These are phyloP conservation scores for Globisporangium irregulare DNA, from an alignment of 352 stramenopile species.

Conservation along the genomic window DNA sequence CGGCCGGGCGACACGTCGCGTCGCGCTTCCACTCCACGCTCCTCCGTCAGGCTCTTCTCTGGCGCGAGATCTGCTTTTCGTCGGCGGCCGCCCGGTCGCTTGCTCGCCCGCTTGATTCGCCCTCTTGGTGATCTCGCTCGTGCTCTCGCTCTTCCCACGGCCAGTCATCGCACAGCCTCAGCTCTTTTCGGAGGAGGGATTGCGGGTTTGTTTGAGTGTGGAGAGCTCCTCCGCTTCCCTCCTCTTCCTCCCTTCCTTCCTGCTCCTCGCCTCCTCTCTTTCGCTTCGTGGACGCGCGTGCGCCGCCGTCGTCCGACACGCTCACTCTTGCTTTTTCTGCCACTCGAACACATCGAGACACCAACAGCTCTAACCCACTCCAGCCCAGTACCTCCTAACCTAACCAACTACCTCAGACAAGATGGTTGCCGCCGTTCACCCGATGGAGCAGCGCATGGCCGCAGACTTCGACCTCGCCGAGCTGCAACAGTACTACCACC, in stretches of 20 bases:
- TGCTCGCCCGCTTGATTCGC: slow-evolving; percentile 3
- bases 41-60: background rate
- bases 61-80: background rate
- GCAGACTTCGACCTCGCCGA: slow-evolving; percentile 78
- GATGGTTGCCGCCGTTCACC: slow-evolving; percentile 15
- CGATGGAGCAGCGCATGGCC: slow-evolving; percentile 33
- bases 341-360: slow-evolving; percentile 10
- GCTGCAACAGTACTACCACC: slow-evolving; percentile 84
- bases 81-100: background rate
- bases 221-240: slow-evolving; percentile 1
- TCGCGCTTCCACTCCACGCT: background rate
- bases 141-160: background rate
- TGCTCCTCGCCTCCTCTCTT: background rate
- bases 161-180: slow-evolving; percentile 6
- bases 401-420: background rate
- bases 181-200: background rate
- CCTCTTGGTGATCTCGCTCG: slow-evolving; percentile 8
- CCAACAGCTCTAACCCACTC: background rate
- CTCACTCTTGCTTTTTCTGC: slow-evolving; percentile 21
- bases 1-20: background rate
- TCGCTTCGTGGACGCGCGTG: background rate
- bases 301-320: background rate
- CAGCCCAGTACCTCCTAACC: background rate
- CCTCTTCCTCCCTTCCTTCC: slow-evolving; percentile 1
- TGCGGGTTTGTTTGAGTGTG: background rate